A percentile compares a stretch with the other conserved stretches of the same genome.
Conservation (phyloP, 2,329 filamentous ascomycete genomes). For the Curvularia verruculosa region DNA sequence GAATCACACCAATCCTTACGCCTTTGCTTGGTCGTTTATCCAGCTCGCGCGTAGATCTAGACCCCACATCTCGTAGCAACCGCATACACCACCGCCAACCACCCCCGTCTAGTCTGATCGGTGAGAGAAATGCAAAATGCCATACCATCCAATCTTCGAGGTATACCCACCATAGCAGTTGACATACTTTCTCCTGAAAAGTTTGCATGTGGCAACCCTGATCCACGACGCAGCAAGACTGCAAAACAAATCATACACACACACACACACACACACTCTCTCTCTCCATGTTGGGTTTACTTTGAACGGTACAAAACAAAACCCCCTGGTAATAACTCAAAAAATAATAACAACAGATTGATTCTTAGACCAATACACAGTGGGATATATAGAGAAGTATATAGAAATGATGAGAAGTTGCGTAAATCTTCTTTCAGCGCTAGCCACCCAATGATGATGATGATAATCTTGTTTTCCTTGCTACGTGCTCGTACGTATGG, state of each 20-base stretch:
- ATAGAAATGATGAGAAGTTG: conserved; percentile 24
- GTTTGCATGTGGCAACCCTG: background rate
- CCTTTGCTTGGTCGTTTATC: background rate
- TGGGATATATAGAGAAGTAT: no score
- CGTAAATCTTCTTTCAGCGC: conserved; percentile 31
- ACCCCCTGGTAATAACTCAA: background rate
- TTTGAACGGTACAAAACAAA: background rate
- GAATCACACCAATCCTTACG: background rate
- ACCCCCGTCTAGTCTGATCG: conserved; percentile 5
- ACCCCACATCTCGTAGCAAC: background rate
- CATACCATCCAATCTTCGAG: background rate
- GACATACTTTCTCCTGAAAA: background rate
- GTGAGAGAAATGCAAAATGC: conserved; percentile 3
- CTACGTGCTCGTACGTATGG: conserved; percentile 5
- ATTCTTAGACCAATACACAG: conserved; percentile 14
- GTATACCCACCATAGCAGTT: background rate
- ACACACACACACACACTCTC: no score
- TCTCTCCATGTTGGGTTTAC: background rate
- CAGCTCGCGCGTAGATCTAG: conserved; percentile 1
- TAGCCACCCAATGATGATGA: conserved; percentile 36
- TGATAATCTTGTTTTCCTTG: background rate
- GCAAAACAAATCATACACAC: background rate
- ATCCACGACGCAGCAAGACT: background rate
- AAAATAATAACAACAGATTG: background rate
- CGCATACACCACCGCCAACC: background rate